These are phyloP conservation scores for Grosmannia huntii DNA, from an alignment of 2,329 filamentous ascomycete species.

Conservation along the genomic window DNA sequence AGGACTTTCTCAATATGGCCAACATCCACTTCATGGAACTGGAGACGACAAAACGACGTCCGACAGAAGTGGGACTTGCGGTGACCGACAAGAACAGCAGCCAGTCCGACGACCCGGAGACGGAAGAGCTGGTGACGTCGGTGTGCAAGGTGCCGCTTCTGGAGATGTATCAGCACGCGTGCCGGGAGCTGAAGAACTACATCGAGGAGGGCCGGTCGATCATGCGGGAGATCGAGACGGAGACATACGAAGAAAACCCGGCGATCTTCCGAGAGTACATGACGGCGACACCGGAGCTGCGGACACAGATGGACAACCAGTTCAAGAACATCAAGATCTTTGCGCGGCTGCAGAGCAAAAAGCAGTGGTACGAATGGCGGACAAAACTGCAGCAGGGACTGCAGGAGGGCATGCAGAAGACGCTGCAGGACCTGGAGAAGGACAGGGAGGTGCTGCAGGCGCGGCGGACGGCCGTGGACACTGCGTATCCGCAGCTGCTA, in stretches of 20 bases:
- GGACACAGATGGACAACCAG: conserved; percentile 82
- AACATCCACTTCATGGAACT: conserved; percentile 98
- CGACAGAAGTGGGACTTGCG: conserved; percentile 44
- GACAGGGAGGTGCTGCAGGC: conserved; percentile 56
- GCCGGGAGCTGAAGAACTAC: conserved; percentile 90
- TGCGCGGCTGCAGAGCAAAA: conserved; percentile 79
- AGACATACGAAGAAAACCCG: conserved; percentile 83
- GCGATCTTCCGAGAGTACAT: conserved; percentile 87
- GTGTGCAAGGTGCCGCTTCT: conserved; percentile 88
- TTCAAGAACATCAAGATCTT: conserved; percentile 96
- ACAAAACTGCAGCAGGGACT: conserved; percentile 75
- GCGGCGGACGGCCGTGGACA: conserved; percentile 56
- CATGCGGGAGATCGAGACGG: conserved; percentile 79
- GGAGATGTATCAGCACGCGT: conserved; percentile 89
- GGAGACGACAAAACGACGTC: conserved; percentile 85
- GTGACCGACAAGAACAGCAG: conserved; percentile 14
- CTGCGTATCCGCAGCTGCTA: conserved; percentile 52
- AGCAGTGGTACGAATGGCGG: conserved; percentile 97
- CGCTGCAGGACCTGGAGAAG: conserved; percentile 60
- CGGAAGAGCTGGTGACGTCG: conserved; percentile 70
- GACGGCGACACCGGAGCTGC: conserved; percentile 70
- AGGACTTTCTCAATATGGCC: conserved; percentile 89
- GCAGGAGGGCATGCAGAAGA: conserved; percentile 65
- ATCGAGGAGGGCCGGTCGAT: conserved; percentile 86
- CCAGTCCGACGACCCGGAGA: conserved; percentile 20